A percentile compares a stretch with the other conserved stretches of the same genome.
phyloP scores from a whole-genome alignment of 495 filamentous ascomycete genomes.

The Penicillium canariense region DNA sequence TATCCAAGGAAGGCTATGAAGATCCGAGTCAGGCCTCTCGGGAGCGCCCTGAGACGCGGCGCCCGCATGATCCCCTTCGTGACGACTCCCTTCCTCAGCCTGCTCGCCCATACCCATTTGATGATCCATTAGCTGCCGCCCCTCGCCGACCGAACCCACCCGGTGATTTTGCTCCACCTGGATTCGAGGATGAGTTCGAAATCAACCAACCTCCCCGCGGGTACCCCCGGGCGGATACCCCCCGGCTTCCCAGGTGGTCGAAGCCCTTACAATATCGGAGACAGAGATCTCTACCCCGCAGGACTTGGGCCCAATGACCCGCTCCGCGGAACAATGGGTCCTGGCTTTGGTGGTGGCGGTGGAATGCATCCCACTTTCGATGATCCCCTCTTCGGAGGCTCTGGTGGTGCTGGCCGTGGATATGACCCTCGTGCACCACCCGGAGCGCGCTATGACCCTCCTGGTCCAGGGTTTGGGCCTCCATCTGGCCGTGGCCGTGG shows the following conservation, averaged over 20 bases:
- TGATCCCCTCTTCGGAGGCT: slow-evolving; percentile 80
- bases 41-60: slow-evolving; percentile 32
- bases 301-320: slow-evolving; percentile 86
- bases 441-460: slow-evolving; percentile 74
- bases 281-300: slow-evolving; percentile 82
- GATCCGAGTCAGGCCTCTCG: slow-evolving; percentile 38
- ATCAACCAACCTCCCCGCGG: slow-evolving; percentile 66
- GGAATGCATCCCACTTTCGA: slow-evolving; percentile 98
- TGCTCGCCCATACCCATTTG: slow-evolving; percentile 63
- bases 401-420: slow-evolving; percentile 41
- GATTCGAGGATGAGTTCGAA: slow-evolving; percentile 92
- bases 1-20: slow-evolving; percentile 76
- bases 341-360: slow-evolving; percentile 53
- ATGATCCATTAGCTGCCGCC: slow-evolving; percentile 61
- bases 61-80: slow-evolving; percentile 48
- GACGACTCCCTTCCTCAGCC: slow-evolving; percentile 55
- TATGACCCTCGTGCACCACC: slow-evolving; percentile 49
- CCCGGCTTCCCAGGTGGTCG: slow-evolving; percentile 45
- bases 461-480: slow-evolving; percentile 65
- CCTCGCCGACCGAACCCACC: slow-evolving; percentile 66
- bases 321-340: slow-evolving; percentile 60
- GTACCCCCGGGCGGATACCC: too few species aligned
- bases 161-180: slow-evolving; percentile 81
- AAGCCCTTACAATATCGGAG: slow-evolving; percentile 66
- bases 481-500: slow-evolving; percentile 47